phyloP scores from a whole-genome alignment of 768 basidiomycete species.

The Paxillus ammoniavirescens region DNA sequence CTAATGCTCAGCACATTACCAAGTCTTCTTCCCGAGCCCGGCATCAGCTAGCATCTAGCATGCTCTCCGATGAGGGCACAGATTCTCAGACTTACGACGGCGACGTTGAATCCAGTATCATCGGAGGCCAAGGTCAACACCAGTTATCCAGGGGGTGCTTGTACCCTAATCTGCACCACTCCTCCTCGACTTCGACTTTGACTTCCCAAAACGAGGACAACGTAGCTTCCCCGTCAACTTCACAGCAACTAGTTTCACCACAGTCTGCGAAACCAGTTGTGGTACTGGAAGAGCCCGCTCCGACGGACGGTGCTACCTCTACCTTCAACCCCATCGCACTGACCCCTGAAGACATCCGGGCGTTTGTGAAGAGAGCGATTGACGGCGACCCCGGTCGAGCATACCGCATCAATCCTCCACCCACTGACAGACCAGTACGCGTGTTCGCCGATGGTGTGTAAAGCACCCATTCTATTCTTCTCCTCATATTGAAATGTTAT shows the following conservation, averaged over 20 bases:
- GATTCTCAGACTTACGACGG: slow-evolving; percentile 91
- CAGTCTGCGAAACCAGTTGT: slow-evolving; percentile 32
- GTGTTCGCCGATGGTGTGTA: slow-evolving; percentile 90
- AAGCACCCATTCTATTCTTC: not conserved
- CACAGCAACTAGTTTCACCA: slow-evolving; percentile 18
- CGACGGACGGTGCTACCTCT: slow-evolving; percentile 35
- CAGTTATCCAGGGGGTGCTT: slow-evolving; percentile 27
- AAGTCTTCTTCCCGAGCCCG: slow-evolving; percentile 30
- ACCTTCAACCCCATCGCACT: slow-evolving; percentile 66
- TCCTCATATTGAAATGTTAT: slow-evolving; percentile 7
- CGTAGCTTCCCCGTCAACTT: slow-evolving; percentile 15
- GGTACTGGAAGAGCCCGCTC: slow-evolving; percentile 41
- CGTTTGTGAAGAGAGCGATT: slow-evolving; percentile 74
- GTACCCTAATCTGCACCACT: slow-evolving; percentile 34
- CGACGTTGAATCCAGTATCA: slow-evolving; percentile 79
- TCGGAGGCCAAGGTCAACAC: slow-evolving; percentile 48
- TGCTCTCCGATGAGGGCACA: slow-evolving; percentile 68
- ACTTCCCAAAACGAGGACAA: slow-evolving; percentile 38
- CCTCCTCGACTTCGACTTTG: slow-evolving; percentile 55
- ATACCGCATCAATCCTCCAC: slow-evolving; percentile 88
- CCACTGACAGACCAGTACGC: slow-evolving; percentile 74
- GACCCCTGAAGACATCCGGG: slow-evolving; percentile 74
- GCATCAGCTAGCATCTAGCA: slow-evolving; percentile 54
- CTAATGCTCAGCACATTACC: slow-evolving; percentile 22
- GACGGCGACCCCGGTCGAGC: slow-evolving; percentile 60